A percentile compares a stretch with the other conserved stretches of the same genome.
phyloP scores from a whole-genome alignment of 2,329 filamentous ascomycete species.

The Fusarium hostae region DNA sequence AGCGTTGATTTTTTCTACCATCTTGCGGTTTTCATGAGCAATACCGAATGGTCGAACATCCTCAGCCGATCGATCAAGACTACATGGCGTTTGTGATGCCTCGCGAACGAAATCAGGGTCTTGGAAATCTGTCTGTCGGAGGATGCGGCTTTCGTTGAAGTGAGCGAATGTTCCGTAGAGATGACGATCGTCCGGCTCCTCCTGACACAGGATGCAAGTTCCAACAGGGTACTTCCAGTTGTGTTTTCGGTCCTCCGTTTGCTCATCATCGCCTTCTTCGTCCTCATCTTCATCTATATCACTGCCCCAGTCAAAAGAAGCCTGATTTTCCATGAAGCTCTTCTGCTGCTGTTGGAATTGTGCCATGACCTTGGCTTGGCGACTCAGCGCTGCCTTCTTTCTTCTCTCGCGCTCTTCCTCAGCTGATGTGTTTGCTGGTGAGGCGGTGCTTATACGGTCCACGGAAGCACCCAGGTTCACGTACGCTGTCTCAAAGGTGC shows the following conservation, averaged over 20 bases:
- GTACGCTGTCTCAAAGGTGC: conserved; percentile 76
- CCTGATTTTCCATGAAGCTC: conserved; percentile 90
- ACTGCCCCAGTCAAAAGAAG: conserved; percentile 84
- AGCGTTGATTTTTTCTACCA: conserved; percentile 79
- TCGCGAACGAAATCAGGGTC: conserved; percentile 88
- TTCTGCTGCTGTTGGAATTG: conserved; percentile 98
- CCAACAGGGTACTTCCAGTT: conserved; percentile 90
- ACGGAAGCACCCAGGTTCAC: conserved; percentile 72
- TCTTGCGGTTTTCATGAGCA: conserved; percentile 83
- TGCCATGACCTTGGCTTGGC: conserved; percentile 95
- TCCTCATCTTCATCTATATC: conserved; percentile 81
- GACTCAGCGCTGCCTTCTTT: conserved; percentile 89
- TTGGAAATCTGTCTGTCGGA: conserved; percentile 85
- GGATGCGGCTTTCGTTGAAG: conserved; percentile 84
- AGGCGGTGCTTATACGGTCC: conserved; percentile 83
- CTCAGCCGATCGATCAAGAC: conserved; percentile 87
- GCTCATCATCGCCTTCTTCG: conserved; percentile 72
- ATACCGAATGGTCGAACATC: conserved; percentile 89
- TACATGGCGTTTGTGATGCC: conserved; percentile 79
- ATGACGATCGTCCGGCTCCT: conserved; percentile 88
- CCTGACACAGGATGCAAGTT: conserved; percentile 95
- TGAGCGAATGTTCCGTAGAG: conserved; percentile 95
- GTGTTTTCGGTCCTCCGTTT: conserved; percentile 71
- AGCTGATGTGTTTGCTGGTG: conserved; percentile 75
- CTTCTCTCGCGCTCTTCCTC: conserved; percentile 83